Percentiles rank a stretch among this genome's conserved stretches.
Evolutionary conservation across 2,329 filamentous ascomycete species (phyloP).

Genomic region (Ophiostoma populinum): DNA sequence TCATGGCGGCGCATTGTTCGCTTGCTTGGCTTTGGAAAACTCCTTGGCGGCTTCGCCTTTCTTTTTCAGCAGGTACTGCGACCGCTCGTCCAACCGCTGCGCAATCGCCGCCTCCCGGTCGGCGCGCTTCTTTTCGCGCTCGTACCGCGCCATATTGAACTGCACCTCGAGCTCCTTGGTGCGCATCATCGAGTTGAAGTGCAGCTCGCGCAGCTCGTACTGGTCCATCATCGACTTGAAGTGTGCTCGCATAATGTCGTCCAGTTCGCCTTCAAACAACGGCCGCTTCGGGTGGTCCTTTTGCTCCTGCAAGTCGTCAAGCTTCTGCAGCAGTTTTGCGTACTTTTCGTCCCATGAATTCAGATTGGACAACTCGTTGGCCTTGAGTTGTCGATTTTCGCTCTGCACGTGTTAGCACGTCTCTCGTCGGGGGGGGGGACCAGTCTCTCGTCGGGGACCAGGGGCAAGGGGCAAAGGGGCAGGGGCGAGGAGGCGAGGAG

Average conservation of each 20-base stretch:
- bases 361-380: conserved; percentile 67
- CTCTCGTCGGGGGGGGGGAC: neutral
- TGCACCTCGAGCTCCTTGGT: conserved; percentile 94
- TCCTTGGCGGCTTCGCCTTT: conserved; percentile 95
- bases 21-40: conserved; percentile 99
- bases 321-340: conserved; percentile 60
- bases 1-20: conserved; percentile 27
- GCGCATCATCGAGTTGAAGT: conserved; percentile 81
- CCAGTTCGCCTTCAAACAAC: conserved; percentile 70
- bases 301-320: conserved; percentile 76
- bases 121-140: conserved; percentile 76
- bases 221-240: conserved; percentile 95
- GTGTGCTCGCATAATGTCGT: conserved; percentile 75
- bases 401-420: conserved; percentile 32
- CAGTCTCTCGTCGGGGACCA: no score
- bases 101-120: conserved; percentile 67
- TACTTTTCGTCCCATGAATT: conserved; percentile 74
- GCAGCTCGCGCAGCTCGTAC: conserved; percentile 85
- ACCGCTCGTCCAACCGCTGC: conserved; percentile 74
- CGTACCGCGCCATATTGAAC: conserved; percentile 72
- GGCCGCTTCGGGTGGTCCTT: conserved; percentile 70
- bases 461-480: no score
- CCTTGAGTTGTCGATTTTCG: conserved; percentile 84
- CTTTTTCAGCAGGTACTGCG: conserved; percentile 88
- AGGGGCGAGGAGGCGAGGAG: no score